Base-by-base conservation (phyloP, 345 rosid species). In the Arabis hirsuta region DNA sequence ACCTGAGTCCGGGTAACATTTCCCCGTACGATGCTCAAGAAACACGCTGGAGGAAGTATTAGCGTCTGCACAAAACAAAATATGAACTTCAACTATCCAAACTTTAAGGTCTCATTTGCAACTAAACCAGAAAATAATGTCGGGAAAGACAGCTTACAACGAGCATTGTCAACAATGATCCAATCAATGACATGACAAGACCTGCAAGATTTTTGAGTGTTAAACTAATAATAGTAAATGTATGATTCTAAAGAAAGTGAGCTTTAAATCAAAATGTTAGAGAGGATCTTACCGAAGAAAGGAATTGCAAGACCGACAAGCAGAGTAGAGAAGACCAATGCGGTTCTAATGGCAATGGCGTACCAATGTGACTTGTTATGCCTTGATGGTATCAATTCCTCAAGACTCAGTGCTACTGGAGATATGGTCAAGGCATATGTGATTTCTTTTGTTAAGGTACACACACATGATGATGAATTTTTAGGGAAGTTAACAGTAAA, bases 391-490 rank as follows among this genome's bases (percentile, higher is more conserved):
- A 94, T 85, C 83, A 94, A 69, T 62, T 94, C 98, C 76, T 94
- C 98, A 34, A 94, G 88, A 79, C 98, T 86, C 90, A 94, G 59
- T 54, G 98, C 98, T 55, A 94, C 98, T 0, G 98, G 98, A 44
- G 97, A 87, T 51, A 94, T 76, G 43, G 98, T 94, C 78, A 94
- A 82, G 57, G 98, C 98, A 83, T 90, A 88, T 64, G 90, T 88
- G 74, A 41, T 71, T 58, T 57, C 73, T 74, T 60, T 59, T 38
- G 27, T 82, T 81, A 79, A 84, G 85, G 14, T 0, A 61, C 65
- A 59, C 62, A 43, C 16, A 67, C 16, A 74, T 7, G 0, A 58
- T n/a, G 36, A 55, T 20, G 16, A 47, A 34, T 9, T 43, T 26
- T 46, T 9, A 42, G 6, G 27, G 11, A 44, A 72, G 13, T 41